Evolutionary conservation across 1,284 basidiomycete genomes (phyloP).

Genomic region (Tilletia indica): DNA sequence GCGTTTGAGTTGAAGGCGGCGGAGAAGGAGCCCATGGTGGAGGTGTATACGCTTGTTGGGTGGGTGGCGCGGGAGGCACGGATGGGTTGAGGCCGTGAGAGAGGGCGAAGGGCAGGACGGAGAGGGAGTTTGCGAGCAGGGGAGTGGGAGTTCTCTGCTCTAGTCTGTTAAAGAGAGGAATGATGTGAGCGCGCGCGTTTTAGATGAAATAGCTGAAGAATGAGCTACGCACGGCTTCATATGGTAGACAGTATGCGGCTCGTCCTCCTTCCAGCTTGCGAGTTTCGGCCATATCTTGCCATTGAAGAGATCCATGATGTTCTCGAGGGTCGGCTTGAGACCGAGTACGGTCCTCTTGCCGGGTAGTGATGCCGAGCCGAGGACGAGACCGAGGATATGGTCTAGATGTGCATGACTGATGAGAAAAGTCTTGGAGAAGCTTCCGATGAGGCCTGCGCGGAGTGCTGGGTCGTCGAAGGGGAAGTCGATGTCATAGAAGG

Average conservation of each 20-base stretch:
- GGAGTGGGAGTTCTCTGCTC: conserved; percentile 32
- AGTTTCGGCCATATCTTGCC: conserved; percentile 78
- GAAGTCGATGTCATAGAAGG: conserved; percentile 44
- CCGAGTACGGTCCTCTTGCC: conserved; percentile 70
- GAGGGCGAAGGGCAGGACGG: conserved; percentile 40
- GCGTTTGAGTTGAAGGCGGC: conserved; percentile 6
- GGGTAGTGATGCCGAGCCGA: conserved; percentile 71
- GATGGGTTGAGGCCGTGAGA: conserved; percentile 45
- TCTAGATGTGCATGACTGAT: conserved; percentile 79
- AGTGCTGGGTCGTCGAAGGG: conserved; percentile 34
- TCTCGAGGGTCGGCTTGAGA: conserved; percentile 65
- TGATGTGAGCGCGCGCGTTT: background rate
- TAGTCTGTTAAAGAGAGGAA: conserved; percentile 26
- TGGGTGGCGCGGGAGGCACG: conserved; percentile 42
- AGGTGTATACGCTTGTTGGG: conserved; percentile 29
- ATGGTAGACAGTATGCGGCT: conserved; percentile 46
- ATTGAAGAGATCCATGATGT: conserved; percentile 72
- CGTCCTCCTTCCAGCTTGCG: conserved; percentile 67
- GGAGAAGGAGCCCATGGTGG: conserved; percentile 14
- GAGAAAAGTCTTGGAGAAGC: conserved; percentile 61
- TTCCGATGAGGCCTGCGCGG: conserved; percentile 46
- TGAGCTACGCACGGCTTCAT: conserved; percentile 31
- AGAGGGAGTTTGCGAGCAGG: conserved; percentile 26
- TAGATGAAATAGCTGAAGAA: background rate
- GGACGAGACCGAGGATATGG: conserved; percentile 71